Base-by-base conservation (phyloP, 176 grass and related monocot species). In the Cenchrus fungigraminus region DNA sequence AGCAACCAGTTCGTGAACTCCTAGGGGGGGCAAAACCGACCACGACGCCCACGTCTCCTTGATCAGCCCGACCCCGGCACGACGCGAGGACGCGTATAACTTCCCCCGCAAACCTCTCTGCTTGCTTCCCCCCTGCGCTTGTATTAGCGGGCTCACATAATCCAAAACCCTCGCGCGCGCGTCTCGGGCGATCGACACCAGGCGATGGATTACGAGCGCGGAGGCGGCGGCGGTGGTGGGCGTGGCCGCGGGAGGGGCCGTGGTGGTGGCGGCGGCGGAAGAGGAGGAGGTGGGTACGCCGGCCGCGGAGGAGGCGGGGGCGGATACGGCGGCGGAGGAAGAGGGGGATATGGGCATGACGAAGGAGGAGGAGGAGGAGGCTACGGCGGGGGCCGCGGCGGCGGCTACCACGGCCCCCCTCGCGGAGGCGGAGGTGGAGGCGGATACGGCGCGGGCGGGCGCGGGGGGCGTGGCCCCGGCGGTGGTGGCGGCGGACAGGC, bases 121-220 rank as follows among this genome's bases (percentile, higher is more conserved):
- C 13, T 10, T 25, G 5, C 2, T 15, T 15, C 13, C 6, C 0
- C 7, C 10, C 28, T 53, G 62, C 46, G 78, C 73, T 40, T 65
- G 61, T 62, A 62, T 73, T 71, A 29, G 83, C 72, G 34, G 6
- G 65, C 15, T 44, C 9, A 14, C 76, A 29, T 2, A 52, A 66
- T 31, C 61, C 25, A 15, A 44, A 62, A 46, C 57, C 56, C 14
- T 65, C 22, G 43, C 55, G 10, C 16, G 4, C 6, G 0, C 16
- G n/a, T 9, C 12, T 54, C 66, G 62, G 40, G 67, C 62, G 62
- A 8, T n/a, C 20, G 49, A 2, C 43, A 2, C 16, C 3, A 1
- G 25, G 25, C 22, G 11, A 90, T 90, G 88, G 79, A 90, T 2
- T 34, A 74, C 84, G 73, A 82, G 3, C 78, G 17, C 34, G 88